Base-by-base conservation (phyloP, 164 flowering plant species). In the Echeveria elegans region DNA sequence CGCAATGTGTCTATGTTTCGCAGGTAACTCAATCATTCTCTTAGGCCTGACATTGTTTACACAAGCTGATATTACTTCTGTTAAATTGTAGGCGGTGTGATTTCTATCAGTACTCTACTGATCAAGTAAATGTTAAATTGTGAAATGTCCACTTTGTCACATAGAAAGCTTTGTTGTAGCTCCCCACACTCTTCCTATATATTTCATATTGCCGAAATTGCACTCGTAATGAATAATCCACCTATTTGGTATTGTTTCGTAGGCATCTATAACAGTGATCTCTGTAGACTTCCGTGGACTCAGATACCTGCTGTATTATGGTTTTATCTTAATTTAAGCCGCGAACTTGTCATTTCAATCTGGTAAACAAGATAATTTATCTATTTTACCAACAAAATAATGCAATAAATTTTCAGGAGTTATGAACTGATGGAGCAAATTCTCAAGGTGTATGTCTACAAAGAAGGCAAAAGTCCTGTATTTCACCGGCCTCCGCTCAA, bases 381-480 rank as follows among this genome's bases (percentile, higher is more conserved):
- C 18, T 34, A 29, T 21, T 30, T 24, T 70, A 32, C 63, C 21
- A 19, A 30, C 34, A 28, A 5, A 59, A 24, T 28, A 10, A 41
- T 16, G 19, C 62, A 4, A 36, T 12, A 43, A 48, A 50, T 24
- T 59, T 48, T 66, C 81, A 88, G 95, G 87, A 86, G 95, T 76
- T 88, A 88, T 67, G 86, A 83, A 36, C 71, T 83, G 68, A 88
- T 88, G 96, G 92, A 86, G 56, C 69, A 77, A 12, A 80, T 64
- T 37, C 89, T 86, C 69, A 86, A 82, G 73, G 85, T 88, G 8
- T 85, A 83, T 61, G 56, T 84, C 34, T 88, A 88, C 72, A 74
- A 45, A 40, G 95, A 88, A 73, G 95, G 95, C 9, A 64, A 76
- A 53, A 82, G 66, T 52, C 96, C 89, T 1, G 74, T 88, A 3